A percentile compares a stretch with the other conserved stretches of the same genome.
Evolutionary conservation across 163 green algal species (phyloP).

Genomic region (Prototheca cutis): DNA sequence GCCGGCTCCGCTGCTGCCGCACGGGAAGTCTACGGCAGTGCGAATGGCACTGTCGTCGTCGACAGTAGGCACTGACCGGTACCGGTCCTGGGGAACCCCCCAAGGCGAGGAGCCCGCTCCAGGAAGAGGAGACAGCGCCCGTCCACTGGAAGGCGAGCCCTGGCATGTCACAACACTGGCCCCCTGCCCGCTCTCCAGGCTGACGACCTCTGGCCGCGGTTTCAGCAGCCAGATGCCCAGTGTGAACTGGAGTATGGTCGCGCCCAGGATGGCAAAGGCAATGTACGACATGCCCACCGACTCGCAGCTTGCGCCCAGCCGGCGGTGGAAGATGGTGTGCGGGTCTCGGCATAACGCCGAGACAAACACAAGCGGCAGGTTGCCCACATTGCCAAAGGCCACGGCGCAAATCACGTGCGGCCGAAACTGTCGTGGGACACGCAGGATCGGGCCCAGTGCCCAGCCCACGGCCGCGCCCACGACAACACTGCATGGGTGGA

Average conservation of each 20-base stretch:
- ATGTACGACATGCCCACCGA: slow-evolving; percentile 33
- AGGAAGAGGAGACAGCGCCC: too few relatives aligned
- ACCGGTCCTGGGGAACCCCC: too few relatives aligned
- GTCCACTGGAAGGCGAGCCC: too few relatives aligned
- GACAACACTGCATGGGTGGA: slow-evolving; percentile 6
- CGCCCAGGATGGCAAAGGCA: slow-evolving; percentile 29
- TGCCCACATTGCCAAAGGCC: slow-evolving; percentile 47
- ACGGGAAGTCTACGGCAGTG: too few relatives aligned
- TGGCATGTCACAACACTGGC: too few relatives aligned
- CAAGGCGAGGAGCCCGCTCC: too few relatives aligned
- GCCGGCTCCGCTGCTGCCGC: too few relatives aligned
- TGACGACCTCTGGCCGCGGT: slow-evolving; percentile 3
- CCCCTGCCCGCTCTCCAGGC: too few relatives aligned
- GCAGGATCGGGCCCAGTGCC: slow-evolving; percentile 11
- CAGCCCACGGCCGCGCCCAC: slow-evolving; percentile 32
- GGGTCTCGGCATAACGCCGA: slow-evolving; percentile 29
- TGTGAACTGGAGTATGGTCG: slow-evolving; percentile 41
- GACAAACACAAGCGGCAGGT: slow-evolving; percentile 40
- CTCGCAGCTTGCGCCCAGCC: slow-evolving; percentile 24
- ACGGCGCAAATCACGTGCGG: slow-evolving; percentile 20
- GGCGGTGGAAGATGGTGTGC: slow-evolving; percentile 9
- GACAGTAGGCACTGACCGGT: too few relatives aligned
- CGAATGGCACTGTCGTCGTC: too few relatives aligned
- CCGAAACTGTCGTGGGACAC: slow-evolving; percentile 11
- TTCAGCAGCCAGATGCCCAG: slow-evolving; percentile 33